These are phyloP conservation scores for Colletotrichum tropicale DNA, from an alignment of 2,329 filamentous ascomycete genomes.

Conservation along the genomic window DNA sequence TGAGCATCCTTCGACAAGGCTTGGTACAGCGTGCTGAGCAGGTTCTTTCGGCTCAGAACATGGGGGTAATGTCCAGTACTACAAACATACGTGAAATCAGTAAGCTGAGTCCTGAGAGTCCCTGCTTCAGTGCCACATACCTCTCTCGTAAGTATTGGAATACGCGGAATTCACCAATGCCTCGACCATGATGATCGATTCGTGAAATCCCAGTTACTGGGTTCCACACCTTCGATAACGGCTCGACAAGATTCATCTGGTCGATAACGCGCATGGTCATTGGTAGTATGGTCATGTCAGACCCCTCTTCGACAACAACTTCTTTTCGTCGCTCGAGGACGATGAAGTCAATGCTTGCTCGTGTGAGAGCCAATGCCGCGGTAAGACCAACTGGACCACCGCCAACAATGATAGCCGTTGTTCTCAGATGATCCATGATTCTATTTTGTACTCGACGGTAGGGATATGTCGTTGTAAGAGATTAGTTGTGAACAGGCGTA, in stretches of 20 bases:
- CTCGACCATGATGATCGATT: neutral
- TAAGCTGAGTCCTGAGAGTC: accelerated
- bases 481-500: neutral
- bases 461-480: neutral
- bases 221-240: neutral
- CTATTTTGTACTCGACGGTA: accelerated
- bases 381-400: constrained; percentile 31
- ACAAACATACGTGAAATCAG: accelerated
- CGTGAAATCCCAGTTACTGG: neutral
- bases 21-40: constrained; percentile 34
- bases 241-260: constrained; percentile 33
- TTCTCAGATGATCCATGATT: neutral
- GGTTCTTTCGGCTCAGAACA: constrained; percentile 36
- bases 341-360: constrained; percentile 20
- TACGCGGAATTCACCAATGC: neutral
- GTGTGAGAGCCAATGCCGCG: constrained; percentile 28
- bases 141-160: neutral
- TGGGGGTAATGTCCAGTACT: constrained; percentile 27
- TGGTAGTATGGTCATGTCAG: constrained; percentile 34
- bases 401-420: constrained; percentile 22
- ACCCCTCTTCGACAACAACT: constrained; percentile 30
- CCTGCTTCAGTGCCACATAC: neutral
- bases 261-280: constrained; percentile 31
- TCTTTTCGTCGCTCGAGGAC: constrained; percentile 22
- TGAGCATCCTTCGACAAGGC: constrained; percentile 26